These are phyloP conservation scores for Debaryomyces hansenii DNA, from an alignment of 805 yeast species.

Conservation along the genomic window DNA sequence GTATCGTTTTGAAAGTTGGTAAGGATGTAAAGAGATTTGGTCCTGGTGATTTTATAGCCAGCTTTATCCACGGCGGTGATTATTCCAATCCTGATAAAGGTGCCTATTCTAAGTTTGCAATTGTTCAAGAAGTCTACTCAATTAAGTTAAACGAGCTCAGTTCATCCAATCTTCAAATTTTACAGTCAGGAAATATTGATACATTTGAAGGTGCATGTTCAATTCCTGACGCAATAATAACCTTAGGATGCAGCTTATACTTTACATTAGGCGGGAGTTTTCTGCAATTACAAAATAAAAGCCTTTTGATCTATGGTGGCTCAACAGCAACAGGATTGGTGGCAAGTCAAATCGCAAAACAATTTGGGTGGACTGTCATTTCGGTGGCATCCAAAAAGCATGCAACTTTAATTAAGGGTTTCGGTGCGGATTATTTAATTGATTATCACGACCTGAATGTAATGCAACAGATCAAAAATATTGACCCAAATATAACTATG, in stretches of 20 bases:
- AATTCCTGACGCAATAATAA: background rate
- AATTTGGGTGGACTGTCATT: slow-evolving; percentile 3
- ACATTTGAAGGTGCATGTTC: slow-evolving; percentile 2
- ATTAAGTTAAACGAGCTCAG: background rate
- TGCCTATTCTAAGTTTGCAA: slow-evolving; percentile 1
- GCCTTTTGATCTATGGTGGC: slow-evolving; percentile 4
- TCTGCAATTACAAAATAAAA: background rate
- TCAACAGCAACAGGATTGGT: slow-evolving; percentile 4
- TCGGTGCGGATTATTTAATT: slow-evolving; percentile 2
- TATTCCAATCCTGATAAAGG: background rate
- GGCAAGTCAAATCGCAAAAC: slow-evolving; percentile 2
- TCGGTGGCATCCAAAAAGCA: slow-evolving; percentile 3
- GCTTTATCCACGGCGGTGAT: slow-evolving; percentile 5
- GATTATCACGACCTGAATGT: slow-evolving; percentile 3
- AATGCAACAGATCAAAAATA: background rate
- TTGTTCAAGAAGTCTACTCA: slow-evolving; percentile 4
- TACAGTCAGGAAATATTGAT: background rate
- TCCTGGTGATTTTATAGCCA: slow-evolving; percentile 2
- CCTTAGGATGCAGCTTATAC: slow-evolving; percentile 1
- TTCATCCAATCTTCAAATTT: background rate
- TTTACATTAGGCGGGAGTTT: slow-evolving; percentile 1
- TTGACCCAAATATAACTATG: background rate
- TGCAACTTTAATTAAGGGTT: background rate
- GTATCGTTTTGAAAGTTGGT: slow-evolving; percentile 2
- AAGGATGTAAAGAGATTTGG: slow-evolving; percentile 1